Percentiles rank a stretch among this genome's conserved stretches.
Conservation (phyloP, 345 rosid species). For the Sonneratia caseolaris region DNA sequence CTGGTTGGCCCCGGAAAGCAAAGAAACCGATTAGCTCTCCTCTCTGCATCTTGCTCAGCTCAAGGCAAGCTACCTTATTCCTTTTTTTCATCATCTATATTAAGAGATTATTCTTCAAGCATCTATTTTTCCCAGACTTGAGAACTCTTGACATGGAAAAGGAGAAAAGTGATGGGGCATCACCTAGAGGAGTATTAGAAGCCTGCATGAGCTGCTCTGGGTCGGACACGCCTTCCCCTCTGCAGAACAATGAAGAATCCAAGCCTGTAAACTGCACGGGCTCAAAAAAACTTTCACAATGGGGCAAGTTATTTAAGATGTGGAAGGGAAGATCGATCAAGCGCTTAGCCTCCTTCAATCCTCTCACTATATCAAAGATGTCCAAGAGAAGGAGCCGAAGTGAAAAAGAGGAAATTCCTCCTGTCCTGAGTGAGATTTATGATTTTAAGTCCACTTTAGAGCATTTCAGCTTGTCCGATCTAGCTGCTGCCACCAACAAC, state of each 20-base stretch:
- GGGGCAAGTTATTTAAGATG: slow-evolving; percentile 56
- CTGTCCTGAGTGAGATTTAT: slow-evolving; percentile 41
- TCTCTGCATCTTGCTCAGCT: slow-evolving; percentile 45
- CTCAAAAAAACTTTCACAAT: slow-evolving; percentile 31
- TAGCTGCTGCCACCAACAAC: slow-evolving; percentile 57
- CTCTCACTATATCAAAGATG: slow-evolving; percentile 23
- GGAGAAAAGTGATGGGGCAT: slow-evolving; percentile 33
- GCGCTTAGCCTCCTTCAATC: slow-evolving; percentile 40
- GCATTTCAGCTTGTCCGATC: slow-evolving; percentile 48
- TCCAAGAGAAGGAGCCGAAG: slow-evolving; percentile 36
- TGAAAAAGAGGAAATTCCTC: slow-evolving; percentile 18
- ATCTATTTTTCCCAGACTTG: slow-evolving; percentile 28
- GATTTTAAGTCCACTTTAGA: slow-evolving; percentile 49
- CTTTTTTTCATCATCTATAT: slow-evolving; percentile 7
- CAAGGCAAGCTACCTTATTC: slow-evolving; percentile 26
- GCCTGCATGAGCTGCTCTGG: slow-evolving; percentile 28
- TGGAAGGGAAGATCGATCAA: slow-evolving; percentile 56
- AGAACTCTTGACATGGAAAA: slow-evolving; percentile 34
- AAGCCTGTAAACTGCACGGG: slow-evolving; percentile 11
- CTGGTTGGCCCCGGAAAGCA: slow-evolving; percentile 18
- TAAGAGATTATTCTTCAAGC: slow-evolving; percentile 4
- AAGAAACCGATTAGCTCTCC: slow-evolving; percentile 18
- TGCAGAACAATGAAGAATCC: neutral
- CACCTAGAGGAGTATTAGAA: slow-evolving; percentile 68
- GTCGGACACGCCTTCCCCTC: neutral